These are phyloP conservation scores for Trichocladium uniseriatum DNA, from an alignment of 495 filamentous ascomycete species.

Conservation along the genomic window DNA sequence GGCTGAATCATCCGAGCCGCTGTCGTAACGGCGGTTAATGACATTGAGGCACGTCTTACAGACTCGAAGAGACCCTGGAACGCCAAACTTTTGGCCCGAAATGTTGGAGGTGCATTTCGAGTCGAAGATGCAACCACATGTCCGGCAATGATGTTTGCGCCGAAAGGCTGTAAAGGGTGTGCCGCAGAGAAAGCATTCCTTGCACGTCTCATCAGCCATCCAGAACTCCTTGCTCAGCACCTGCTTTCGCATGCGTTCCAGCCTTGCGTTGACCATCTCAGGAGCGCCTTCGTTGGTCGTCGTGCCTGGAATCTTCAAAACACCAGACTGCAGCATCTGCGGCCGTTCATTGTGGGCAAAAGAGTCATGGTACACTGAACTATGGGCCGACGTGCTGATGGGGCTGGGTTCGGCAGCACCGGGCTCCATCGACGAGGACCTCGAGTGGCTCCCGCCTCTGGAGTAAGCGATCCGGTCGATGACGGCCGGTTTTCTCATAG, in stretches of 20 bases:
- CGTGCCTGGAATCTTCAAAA: conserved; percentile 43
- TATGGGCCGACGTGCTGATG: conserved; percentile 46
- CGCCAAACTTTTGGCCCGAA: conserved; percentile 77
- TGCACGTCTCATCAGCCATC: conserved; percentile 99
- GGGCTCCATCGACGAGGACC: conserved; percentile 54
- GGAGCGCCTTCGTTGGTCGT: conserved; percentile 47
- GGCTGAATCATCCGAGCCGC: conserved; percentile 72
- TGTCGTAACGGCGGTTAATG: conserved; percentile 83
- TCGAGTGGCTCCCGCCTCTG: conserved; percentile 41
- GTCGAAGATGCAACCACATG: conserved; percentile 94
- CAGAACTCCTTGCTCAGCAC: conserved; percentile 91
- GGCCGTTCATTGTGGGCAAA: conserved; percentile 37
- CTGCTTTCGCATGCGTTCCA: conserved; percentile 67
- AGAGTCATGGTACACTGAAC: conserved; percentile 43
- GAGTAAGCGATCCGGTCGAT: conserved; percentile 48
- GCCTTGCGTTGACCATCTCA: conserved; percentile 49
- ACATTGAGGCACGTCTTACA: conserved; percentile 93
- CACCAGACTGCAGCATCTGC: conserved; percentile 35
- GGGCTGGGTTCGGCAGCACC: conserved; percentile 44
- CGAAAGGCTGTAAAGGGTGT: conserved; percentile 87
- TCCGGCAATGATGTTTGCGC: conserved; percentile 93
- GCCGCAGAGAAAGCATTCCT: conserved; percentile 90
- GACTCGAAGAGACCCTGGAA: conserved; percentile 74
- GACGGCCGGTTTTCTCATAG: conserved; percentile 32
- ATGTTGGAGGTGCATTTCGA: conserved; percentile 90